Percentiles rank a stretch among this genome's conserved stretches.
These are phyloP conservation scores for Misopates orontium DNA, from an alignment of 257 asterid genomes.

Conservation along the genomic window DNA sequence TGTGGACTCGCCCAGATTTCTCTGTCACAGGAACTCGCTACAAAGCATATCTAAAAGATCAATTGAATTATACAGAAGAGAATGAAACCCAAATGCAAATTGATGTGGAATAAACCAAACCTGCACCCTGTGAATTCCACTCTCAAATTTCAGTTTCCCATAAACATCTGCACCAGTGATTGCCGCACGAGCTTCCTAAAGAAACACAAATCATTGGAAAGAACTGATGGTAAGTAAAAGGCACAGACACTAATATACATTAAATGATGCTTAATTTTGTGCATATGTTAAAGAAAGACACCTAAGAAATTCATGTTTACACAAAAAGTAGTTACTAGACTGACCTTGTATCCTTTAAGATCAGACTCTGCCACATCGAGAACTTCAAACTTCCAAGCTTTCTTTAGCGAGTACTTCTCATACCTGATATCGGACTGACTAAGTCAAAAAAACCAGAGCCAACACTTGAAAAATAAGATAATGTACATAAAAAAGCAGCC, in stretches of 20 bases:
- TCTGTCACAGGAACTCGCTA: conserved; percentile 96
- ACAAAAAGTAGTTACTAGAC: conserved; percentile 4
- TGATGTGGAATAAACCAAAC: conserved; percentile 36
- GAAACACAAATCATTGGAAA: conserved; percentile 23
- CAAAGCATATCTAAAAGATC: conserved; percentile 29
- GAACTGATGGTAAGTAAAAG: conserved; percentile 11
- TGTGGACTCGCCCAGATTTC: conserved; percentile 92
- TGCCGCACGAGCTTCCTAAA: conserved; percentile 93
- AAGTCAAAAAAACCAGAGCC: conserved; percentile 22
- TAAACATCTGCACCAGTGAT: conserved; percentile 86
- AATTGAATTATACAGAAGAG: conserved; percentile 17
- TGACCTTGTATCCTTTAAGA: conserved; percentile 87
- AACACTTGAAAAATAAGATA: conserved; percentile 10
- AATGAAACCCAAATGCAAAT: conserved; percentile 14
- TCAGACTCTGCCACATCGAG: conserved; percentile 76
- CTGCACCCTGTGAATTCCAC: conserved; percentile 99
- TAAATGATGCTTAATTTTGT: not conserved
- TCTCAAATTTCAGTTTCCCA: conserved; percentile 93
- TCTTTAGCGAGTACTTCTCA: conserved; percentile 71
- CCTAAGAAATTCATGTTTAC: not conserved
- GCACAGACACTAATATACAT: not conserved
- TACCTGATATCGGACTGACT: conserved; percentile 54
- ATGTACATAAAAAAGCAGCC: conserved; percentile 24
- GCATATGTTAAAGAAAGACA: not conserved
- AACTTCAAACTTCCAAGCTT: conserved; percentile 91